A percentile compares a stretch with the other conserved stretches of the same genome.
Conservation (phyloP, 2,329 filamentous ascomycete species). For the Cladorrhinum sp. region DNA sequence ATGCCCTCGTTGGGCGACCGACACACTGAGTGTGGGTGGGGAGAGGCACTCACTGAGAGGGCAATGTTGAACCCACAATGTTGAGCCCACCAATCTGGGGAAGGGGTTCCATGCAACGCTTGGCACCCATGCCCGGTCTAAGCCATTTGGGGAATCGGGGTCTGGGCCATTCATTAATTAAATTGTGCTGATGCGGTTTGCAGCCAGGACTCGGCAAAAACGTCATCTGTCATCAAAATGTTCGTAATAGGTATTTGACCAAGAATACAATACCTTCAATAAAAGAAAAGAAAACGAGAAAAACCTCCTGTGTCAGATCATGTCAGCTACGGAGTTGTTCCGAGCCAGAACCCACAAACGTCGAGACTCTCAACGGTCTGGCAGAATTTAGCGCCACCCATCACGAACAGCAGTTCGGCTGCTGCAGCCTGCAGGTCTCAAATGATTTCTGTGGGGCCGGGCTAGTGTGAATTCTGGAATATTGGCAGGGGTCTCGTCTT, state of each 20-base stretch:
- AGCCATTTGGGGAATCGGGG: neutral
- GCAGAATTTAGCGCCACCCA: constrained; percentile 4
- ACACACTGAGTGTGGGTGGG: neutral
- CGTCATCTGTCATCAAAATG: neutral
- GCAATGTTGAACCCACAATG: neutral
- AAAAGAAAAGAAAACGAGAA: neutral
- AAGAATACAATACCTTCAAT: no score
- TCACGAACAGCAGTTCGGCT: constrained; percentile 7
- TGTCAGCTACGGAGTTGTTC: neutral
- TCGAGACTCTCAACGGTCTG: neutral
- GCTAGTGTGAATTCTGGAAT: neutral
- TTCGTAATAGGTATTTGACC: no score
- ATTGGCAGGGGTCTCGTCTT: neutral
- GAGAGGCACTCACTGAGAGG: neutral
- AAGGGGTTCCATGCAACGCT: neutral
- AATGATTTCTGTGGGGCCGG: constrained; percentile 2
- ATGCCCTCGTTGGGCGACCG: neutral
- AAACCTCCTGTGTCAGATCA: neutral
- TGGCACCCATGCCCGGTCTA: neutral
- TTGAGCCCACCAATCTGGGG: constrained; percentile 4
- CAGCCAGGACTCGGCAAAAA: neutral
- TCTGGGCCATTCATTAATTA: neutral
- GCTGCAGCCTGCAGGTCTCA: constrained; percentile 8
- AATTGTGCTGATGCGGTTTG: neutral
- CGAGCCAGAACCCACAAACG: neutral